Percentiles rank a stretch among this genome's conserved stretches.
These are phyloP conservation scores for Oenanthe javanica DNA, from an alignment of 140 eudicot species.

Conservation along the genomic window DNA sequence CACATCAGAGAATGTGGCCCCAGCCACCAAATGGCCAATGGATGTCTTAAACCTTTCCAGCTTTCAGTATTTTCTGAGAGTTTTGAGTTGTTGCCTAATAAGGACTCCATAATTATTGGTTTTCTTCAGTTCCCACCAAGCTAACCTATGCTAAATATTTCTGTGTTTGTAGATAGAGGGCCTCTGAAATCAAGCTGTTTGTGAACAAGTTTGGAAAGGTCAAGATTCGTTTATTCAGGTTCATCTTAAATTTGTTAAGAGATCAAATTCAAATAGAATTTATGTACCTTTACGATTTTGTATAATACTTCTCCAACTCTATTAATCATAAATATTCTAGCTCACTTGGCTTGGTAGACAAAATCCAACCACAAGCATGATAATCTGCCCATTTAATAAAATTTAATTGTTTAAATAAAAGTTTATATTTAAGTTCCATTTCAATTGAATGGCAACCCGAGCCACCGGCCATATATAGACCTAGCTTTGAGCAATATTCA, in stretches of 20 bases:
- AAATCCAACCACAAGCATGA: neutral
- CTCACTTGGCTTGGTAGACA: neutral
- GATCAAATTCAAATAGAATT: neutral
- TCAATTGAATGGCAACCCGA: neutral
- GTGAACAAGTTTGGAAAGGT: neutral
- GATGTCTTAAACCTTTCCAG: constrained; percentile 24
- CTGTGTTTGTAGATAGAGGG: neutral
- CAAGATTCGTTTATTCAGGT: neutral
- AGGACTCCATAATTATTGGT: constrained; percentile 2
- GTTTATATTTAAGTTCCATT: neutral
- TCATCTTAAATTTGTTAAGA: neutral
- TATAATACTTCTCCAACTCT: neutral
- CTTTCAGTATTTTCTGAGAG: constrained; percentile 35
- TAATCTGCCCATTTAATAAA: neutral
- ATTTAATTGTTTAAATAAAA: neutral
- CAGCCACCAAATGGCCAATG: constrained; percentile 12
- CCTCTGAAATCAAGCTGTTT: constrained; percentile 2
- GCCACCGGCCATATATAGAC: neutral
- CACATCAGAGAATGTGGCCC: constrained; percentile 28
- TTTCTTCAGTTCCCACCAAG: constrained; percentile 22
- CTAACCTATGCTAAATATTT: neutral
- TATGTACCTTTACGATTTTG: neutral
- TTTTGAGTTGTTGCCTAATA: constrained; percentile 11
- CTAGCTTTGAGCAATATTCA: neutral
- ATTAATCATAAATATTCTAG: neutral